Evolutionary conservation across 805 yeast species (phyloP).

Genomic region (Kodamaea leandrae): DNA sequence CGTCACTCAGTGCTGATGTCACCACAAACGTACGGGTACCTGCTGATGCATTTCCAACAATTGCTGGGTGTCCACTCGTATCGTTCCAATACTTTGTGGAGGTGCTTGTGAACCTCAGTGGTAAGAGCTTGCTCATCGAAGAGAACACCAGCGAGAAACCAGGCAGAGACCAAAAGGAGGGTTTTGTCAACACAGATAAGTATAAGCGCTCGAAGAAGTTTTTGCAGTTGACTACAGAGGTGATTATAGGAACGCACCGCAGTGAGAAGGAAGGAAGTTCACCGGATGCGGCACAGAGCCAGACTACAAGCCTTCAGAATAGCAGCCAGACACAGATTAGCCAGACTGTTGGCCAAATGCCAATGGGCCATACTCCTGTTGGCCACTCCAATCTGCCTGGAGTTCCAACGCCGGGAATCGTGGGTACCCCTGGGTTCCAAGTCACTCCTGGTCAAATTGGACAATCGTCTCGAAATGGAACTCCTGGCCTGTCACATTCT

Average conservation of each 20-base stretch:
- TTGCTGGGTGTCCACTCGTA: slow-evolving; percentile 65
- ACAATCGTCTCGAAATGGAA: too few species aligned
- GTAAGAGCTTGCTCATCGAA: slow-evolving; percentile 43
- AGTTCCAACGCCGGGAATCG: background rate
- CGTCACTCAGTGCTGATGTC: slow-evolving; percentile 52
- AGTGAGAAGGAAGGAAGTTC: background rate
- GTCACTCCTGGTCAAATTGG: background rate
- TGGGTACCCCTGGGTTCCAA: background rate
- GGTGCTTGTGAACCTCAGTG: slow-evolving; percentile 76
- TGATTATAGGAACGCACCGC: slow-evolving; percentile 77
- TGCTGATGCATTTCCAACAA: slow-evolving; percentile 82
- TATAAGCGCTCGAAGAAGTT: slow-evolving; percentile 74
- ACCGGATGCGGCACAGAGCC: background rate
- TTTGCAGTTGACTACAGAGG: slow-evolving; percentile 75
- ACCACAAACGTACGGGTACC: slow-evolving; percentile 71
- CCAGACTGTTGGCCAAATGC: too few species aligned
- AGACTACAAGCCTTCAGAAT: background rate
- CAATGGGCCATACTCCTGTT: too few species aligned
- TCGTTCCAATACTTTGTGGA: slow-evolving; percentile 84
- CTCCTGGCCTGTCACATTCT: too few species aligned
- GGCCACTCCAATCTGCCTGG: background rate
- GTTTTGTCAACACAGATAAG: slow-evolving; percentile 74
- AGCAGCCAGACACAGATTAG: background rate
- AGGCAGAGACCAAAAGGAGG: slow-evolving; percentile 27
- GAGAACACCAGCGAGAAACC: slow-evolving; percentile 19